Percentiles rank a stretch among this genome's conserved stretches.
Evolutionary conservation across 2,329 filamentous ascomycete genomes (phyloP).

Genomic region (Purpureocillium takamizusanense): DNA sequence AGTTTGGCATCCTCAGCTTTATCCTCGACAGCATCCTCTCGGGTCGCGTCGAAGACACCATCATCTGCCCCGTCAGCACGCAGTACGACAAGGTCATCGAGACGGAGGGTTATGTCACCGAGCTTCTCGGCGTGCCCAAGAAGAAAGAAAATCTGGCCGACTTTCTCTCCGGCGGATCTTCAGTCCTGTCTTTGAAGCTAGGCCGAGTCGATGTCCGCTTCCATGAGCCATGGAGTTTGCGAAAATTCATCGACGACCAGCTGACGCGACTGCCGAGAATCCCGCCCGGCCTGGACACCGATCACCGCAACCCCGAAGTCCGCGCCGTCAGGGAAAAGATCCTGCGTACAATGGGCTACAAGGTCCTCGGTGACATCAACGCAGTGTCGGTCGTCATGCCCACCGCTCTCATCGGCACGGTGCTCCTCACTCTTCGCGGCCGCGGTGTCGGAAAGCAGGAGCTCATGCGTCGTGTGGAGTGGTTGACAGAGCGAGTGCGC

Average conservation of each 20-base stretch:
- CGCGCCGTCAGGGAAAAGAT: constrained; percentile 58
- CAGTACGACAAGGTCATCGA: constrained; percentile 99
- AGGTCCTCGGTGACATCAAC: constrained; percentile 90
- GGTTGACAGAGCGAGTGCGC: constrained; percentile 73
- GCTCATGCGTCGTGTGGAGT: constrained; percentile 77
- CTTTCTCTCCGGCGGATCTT: constrained; percentile 77
- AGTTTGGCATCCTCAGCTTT: constrained; percentile 91
- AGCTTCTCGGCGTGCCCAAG: constrained; percentile 88
- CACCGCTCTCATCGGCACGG: constrained; percentile 88
- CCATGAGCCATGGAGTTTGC: constrained; percentile 89
- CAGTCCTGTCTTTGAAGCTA: constrained; percentile 77
- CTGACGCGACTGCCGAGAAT: constrained; percentile 41
- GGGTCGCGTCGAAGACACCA: constrained; percentile 78
- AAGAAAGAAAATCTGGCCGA: constrained; percentile 88
- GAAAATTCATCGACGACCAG: constrained; percentile 73
- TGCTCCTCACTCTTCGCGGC: constrained; percentile 81
- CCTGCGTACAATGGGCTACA: constrained; percentile 80
- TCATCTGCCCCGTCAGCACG: constrained; percentile 91
- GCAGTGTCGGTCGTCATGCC: constrained; percentile 96
- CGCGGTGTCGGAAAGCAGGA: constrained; percentile 85
- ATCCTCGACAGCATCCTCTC: constrained; percentile 84
- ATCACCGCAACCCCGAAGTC: constrained; percentile 37
- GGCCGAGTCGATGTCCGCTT: constrained; percentile 93
- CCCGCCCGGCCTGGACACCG: constrained; percentile 32
- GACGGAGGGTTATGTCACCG: constrained; percentile 91